Evolutionary conservation across 2,329 filamentous ascomycete genomes (phyloP).

Genomic region (Cytospora piceae): DNA sequence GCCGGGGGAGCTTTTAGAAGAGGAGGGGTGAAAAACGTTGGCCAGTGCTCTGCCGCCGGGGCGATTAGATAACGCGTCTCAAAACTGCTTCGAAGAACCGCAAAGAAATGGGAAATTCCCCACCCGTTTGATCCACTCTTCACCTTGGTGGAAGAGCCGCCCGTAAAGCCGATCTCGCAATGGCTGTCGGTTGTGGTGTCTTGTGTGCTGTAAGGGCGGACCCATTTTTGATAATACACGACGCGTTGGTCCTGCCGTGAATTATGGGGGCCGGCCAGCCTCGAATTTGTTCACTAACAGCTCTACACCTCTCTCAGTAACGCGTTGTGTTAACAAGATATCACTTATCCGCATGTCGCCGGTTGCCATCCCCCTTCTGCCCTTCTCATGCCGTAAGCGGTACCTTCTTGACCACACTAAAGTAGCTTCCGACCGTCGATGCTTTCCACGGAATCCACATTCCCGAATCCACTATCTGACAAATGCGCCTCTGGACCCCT

Average conservation of each 20-base stretch:
- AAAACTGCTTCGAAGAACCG: not conserved
- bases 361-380: not conserved
- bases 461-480: slow-evolving; percentile 18
- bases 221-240: not conserved
- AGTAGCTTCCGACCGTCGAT: not conserved
- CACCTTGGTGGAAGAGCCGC: not conserved
- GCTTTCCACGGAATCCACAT: not conserved
- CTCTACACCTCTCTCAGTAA: not conserved
- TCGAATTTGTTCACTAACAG: not conserved
- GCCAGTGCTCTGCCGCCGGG: not conserved
- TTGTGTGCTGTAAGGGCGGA: not conserved
- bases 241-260: not conserved
- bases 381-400: not conserved
- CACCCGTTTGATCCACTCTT: slow-evolving; percentile 4
- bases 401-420: not conserved
- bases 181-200: not conserved
- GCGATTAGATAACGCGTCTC: slow-evolving; percentile 21
- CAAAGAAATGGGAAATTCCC: slow-evolving; percentile 16
- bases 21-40: slow-evolving; percentile 25
- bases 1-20: slow-evolving; percentile 15
- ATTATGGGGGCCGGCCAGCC: not conserved
- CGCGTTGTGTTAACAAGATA: not conserved
- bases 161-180: not conserved
- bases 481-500: slow-evolving; percentile 1
- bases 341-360: not conserved